Evolutionary conservation across 1,284 basidiomycete species (phyloP).

Genomic region (Apiotrichum porosum): DNA sequence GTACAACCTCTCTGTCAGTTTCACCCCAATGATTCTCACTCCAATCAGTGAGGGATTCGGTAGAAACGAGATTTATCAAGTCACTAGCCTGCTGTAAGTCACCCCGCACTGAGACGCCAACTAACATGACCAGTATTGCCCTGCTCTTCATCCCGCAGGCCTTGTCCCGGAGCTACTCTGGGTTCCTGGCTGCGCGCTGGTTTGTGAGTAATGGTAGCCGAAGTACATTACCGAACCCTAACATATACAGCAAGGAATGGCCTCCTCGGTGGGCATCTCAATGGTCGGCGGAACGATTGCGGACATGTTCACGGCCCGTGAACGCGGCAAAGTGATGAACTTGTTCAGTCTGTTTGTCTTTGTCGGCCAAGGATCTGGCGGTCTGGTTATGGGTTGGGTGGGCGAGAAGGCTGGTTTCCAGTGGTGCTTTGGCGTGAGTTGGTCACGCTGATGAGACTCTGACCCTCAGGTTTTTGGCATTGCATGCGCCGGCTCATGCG

Average conservation of each 20-base stretch:
- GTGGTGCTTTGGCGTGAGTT: conserved; percentile 38
- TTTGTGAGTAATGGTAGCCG: conserved; percentile 19
- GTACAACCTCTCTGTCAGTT: conserved; percentile 31
- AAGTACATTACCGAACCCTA: no score
- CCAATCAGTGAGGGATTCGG: conserved; percentile 43
- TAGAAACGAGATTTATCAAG: conserved; percentile 36
- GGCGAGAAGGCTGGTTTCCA: conserved; percentile 28
- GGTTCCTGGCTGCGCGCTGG: conserved; percentile 40
- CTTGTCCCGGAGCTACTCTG: conserved; percentile 31
- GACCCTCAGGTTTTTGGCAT: conserved; percentile 24
- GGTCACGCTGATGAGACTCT: neutral
- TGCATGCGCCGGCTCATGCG: conserved; percentile 25
- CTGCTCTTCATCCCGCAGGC: conserved; percentile 46
- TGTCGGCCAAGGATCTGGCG: conserved; percentile 26
- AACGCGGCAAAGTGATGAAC: conserved; percentile 49
- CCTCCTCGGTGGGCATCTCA: conserved; percentile 34
- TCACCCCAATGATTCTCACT: conserved; percentile 41
- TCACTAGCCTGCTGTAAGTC: conserved; percentile 34
- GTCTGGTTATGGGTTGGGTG: conserved; percentile 24
- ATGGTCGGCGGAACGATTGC: conserved; percentile 47
- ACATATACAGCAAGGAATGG: conserved; percentile 40
- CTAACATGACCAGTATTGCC: no score
- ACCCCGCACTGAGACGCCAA: neutral
- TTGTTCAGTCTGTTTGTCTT: conserved; percentile 48
- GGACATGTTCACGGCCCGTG: conserved; percentile 41